Evolutionary conservation across 2,329 filamentous ascomycete species (phyloP), one percentile per base, ranked within the genome.

Genomic region (Cucurbitaria berberidis): DNA sequence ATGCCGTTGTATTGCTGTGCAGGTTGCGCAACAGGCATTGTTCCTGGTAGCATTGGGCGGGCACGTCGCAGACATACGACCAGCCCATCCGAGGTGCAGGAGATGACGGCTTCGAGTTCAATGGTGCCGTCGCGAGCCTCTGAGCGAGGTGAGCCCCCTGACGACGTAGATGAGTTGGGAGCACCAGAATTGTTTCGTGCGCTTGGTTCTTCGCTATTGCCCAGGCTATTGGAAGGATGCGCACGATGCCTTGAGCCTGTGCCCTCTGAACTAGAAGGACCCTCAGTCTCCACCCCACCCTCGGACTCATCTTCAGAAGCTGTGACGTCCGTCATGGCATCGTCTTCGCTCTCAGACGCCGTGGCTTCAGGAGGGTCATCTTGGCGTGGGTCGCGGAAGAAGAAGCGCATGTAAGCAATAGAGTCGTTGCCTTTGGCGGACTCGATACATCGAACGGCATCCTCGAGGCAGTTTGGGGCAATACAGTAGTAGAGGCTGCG

Each of bases 401-500:
- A 90, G 72, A 96, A 96, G 16, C 91, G 88, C 53, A 96, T 80
- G 66, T 96, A 96, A 1, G 91, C 91, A 66, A 96, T 95, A 1
- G 91, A 96, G 71, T 96, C 90, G 65, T 96, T 96, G 24, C 89
- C 88, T 72, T 96, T 96, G 19, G 91, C 91, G 60, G 89, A 89
- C 74, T 96, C 91, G 27, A 96, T 76, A 64, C 89, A 93, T 57
- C 86, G 84, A 29, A 93, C 85, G 3, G 90, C 90, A 63, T 95
- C 89, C 8, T 84, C 79, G 24, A 95, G 79, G 62, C 90, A 95
- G 55, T 86, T 88, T 62, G 90, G 86, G 51, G 89, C 85, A 45
- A 96, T 95, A 68, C 89, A 93, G 64, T 91, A 89, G 72, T 96
- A 96, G 72, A 96, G 96, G 70, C 90, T 93, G 63, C 87, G 88